Base-by-base conservation (phyloP, 257 asterid species). In the Petunia secreta region DNA sequence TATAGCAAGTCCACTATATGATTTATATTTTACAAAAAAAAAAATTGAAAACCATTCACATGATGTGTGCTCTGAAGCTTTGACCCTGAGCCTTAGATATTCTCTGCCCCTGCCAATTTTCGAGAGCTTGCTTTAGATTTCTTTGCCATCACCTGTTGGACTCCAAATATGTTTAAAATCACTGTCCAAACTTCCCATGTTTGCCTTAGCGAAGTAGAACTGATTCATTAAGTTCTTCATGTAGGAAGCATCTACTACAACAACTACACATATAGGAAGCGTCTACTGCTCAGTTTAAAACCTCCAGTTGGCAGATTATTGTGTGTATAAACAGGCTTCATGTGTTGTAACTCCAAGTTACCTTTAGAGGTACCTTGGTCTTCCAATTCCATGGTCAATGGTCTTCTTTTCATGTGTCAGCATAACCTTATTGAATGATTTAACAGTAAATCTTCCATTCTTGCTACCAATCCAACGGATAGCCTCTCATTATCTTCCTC, bases 321-420 rank as follows among this genome's bases (percentile, higher is more conserved):
- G 1, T 15, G 63, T 57, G 63, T 57, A 25, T 34, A 57, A 57
- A 15, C 63, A 57, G 63, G 63, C 25, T 1, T 55, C 25, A 4
- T 55, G 25, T 55, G 60, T 55, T 55, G 60, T 8, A 57, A 57
- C 16, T 6, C 8, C 36, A 5, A 14, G 63, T 8, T 57, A 57
- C n/a, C 6, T 15, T 4, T 55, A 16, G 15, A 11, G 60, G 6
- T 55, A 3, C 25, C 60, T 57, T 57, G 36, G 36, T 57, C 58
- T 69, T 69, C 77, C 48, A 25, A 46, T 69, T 36, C 77, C 43
- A 46, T 69, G 77, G 77, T 69, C 77, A 46, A 37, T 46, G 77
- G 9, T 57, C 63, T 15, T 69, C 59, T 46, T 68, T 46, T 10
- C 77, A 10, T 44, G 76, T 69, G 16, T 46, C 9, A 16, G 43